Evolutionary conservation across 257 asterid genomes (phyloP), one percentile per base, ranked within the genome.

Genomic region (Leptodermis oblonga): DNA sequence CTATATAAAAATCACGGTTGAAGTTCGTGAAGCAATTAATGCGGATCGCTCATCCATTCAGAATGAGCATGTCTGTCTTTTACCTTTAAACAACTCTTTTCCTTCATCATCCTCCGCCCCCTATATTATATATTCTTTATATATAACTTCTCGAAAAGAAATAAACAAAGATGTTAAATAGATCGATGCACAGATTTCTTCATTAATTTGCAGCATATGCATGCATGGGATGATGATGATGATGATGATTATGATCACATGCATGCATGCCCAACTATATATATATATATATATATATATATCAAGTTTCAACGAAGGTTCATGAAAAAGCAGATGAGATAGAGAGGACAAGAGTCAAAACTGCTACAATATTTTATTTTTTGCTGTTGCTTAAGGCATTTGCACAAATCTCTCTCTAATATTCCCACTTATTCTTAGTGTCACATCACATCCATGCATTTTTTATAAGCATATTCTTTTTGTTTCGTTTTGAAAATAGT

Each of bases 11-110:
- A 15, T 76, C 43, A 55, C 65, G 45, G 63, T 74, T 49, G 77
- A 51, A 71, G 76, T 9, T 80, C 75, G 84, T 80, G 94, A 82
- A 55, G 85, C 95, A 69, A 83, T 78, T 80, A 85, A 83, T 83
- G 87, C 83, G 85, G 87, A 83, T 83, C 85, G 76, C 65, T 75
- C 70, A 62, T 80, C 79, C 79, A 49, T 64, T 68, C 76, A 78
- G 80, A 78, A 73, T 83, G 55, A 75, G 83, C 34, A 86, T 85
- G 82, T 82, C 83, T 84, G 90, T 82, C 84, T 37, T 78, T 52
- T 14, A 5, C 25, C 37, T 51, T 30, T 36, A n/a, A 43, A 55
- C 37, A 69, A 60, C 49, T 33, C 37, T 9, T 31, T n/a, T n/a
- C n/a, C n/a, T n/a, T n/a, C n/a, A n/a, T n/a, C n/a, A n/a, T n/a